Evolutionary conservation across 108 stramenopile species (phyloP), one percentile per base, ranked within the genome.

Genomic region (Cyclotella choctawhatcheeana): DNA sequence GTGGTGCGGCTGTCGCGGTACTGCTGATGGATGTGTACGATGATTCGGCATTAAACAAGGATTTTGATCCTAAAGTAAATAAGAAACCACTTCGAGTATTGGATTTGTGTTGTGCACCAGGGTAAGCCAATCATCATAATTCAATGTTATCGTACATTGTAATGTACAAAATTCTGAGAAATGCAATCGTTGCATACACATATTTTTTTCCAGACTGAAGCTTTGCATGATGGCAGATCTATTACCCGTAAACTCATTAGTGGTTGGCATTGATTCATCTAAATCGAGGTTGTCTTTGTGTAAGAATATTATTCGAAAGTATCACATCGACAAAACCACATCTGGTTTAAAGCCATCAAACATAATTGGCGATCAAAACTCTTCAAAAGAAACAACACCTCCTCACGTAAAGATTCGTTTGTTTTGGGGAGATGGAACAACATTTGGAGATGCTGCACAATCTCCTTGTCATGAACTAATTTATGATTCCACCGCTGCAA

Each of bases 81-180:
- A 22, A 58, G 8, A 71, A 34, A 31, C 69, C 18, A 26, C 16
- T 93, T 13, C 80, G 91, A 14, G 82, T 96, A 5, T 72, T 97
- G 37, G 97, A 97, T 81, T 67, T 97, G 34, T 97, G 97, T 61
- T 95, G 93, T 63, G 86, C 86, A 52, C 97, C 97, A 8, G 94
- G 97, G 63, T 74, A n/a, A n/a, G n/a, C n/a, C n/a, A n/a, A n/a
- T n/a, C n/a, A n/a, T n/a, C n/a, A n/a, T n/a, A n/a, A n/a, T n/a
- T n/a, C n/a, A n/a, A n/a, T n/a, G n/a, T n/a, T n/a, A n/a, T n/a
- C n/a, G n/a, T n/a, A n/a, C n/a, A n/a, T n/a, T n/a, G n/a, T n/a
- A n/a, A n/a, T n/a, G n/a, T n/a, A n/a, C n/a, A n/a, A n/a, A n/a
- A n/a, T n/a, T n/a, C n/a, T n/a, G n/a, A n/a, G n/a, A n/a, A n/a